Evolutionary conservation across 192 early-diverging fungal genomes (phyloP).

Genomic region (Ambispora gerdemannii): DNA sequence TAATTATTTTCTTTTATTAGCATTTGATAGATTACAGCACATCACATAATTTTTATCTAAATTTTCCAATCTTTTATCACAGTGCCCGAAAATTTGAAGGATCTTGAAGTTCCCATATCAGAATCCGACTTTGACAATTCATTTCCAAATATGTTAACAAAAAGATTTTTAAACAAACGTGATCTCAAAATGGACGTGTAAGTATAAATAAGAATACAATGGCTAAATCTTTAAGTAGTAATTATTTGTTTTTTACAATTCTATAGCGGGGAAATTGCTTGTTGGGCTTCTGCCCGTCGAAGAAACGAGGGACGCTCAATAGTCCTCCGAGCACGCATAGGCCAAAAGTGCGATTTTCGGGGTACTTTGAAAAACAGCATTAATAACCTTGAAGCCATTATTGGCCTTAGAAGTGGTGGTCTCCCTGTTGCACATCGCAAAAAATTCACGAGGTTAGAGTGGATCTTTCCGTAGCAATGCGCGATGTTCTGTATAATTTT

Average conservation of each 20-base stretch:
- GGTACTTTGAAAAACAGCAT: slow-evolving; percentile 24
- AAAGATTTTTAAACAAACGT: slow-evolving; percentile 25
- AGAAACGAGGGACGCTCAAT: slow-evolving; percentile 26
- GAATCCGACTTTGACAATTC: slow-evolving; percentile 29
- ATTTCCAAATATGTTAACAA: slow-evolving; percentile 32
- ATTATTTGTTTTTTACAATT: slow-evolving; percentile 1
- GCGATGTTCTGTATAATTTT: background rate
- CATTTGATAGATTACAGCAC: too few species aligned
- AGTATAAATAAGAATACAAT: slow-evolving; percentile 22
- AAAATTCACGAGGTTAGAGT: background rate
- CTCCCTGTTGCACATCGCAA: slow-evolving; percentile 24
- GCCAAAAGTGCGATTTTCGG: slow-evolving; percentile 25
- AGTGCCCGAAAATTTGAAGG: slow-evolving; percentile 29
- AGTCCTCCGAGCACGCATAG: slow-evolving; percentile 14
- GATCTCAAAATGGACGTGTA: slow-evolving; percentile 34
- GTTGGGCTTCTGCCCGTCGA: slow-evolving; percentile 20
- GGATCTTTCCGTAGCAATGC: background rate
- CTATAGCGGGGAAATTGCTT: slow-evolving; percentile 24
- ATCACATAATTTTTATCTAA: too few species aligned
- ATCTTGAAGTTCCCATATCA: slow-evolving; percentile 25
- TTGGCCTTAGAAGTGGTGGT: slow-evolving; percentile 27
- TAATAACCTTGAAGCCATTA: slow-evolving; percentile 26
- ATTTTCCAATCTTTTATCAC: too few species aligned
- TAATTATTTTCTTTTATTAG: too few species aligned
- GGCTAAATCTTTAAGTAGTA: background rate